A percentile compares a stretch with the other conserved stretches of the same genome.
These are phyloP conservation scores for Inga laurina DNA, from an alignment of 306 rosid species.

Conservation along the genomic window DNA sequence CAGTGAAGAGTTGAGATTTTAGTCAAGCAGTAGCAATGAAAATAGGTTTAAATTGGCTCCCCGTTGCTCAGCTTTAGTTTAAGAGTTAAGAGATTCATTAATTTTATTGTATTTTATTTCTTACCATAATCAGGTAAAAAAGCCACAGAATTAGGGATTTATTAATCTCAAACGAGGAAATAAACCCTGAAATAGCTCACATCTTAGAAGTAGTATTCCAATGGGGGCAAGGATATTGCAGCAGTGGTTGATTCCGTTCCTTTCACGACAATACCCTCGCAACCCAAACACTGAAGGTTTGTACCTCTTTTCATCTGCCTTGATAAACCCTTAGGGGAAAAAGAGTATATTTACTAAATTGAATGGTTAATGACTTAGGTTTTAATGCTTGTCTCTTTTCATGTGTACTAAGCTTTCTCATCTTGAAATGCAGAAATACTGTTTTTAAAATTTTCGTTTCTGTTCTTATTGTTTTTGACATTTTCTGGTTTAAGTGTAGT, in stretches of 20 bases:
- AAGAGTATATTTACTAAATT: not conserved
- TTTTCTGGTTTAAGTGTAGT: not conserved
- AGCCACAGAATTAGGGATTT: not conserved
- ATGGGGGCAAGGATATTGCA: conserved; percentile 57
- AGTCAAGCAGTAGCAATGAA: not conserved
- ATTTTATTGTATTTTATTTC: not conserved
- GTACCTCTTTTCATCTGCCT: conserved; percentile 4
- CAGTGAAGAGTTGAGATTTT: not conserved
- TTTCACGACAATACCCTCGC: conserved; percentile 26
- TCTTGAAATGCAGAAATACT: not conserved
- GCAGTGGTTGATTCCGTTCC: conserved; percentile 48
- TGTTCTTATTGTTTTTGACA: not conserved
- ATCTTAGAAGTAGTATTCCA: not conserved
- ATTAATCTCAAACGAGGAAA: not conserved
- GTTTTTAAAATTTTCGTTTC: not conserved
- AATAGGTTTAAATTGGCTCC: not conserved
- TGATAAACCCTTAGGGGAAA: not conserved
- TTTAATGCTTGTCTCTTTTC: not conserved
- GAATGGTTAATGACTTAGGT: not conserved
- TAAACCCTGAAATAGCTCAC: not conserved
- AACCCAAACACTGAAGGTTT: conserved; percentile 37
- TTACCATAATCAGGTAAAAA: not conserved
- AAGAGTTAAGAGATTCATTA: not conserved
- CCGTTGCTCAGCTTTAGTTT: not conserved
- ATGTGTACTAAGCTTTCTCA: not conserved